Percentiles rank a stretch among this genome's conserved stretches.
Evolutionary conservation across 2,329 filamentous ascomycete species (phyloP).

Genomic region (Alternaria ventricosa): DNA sequence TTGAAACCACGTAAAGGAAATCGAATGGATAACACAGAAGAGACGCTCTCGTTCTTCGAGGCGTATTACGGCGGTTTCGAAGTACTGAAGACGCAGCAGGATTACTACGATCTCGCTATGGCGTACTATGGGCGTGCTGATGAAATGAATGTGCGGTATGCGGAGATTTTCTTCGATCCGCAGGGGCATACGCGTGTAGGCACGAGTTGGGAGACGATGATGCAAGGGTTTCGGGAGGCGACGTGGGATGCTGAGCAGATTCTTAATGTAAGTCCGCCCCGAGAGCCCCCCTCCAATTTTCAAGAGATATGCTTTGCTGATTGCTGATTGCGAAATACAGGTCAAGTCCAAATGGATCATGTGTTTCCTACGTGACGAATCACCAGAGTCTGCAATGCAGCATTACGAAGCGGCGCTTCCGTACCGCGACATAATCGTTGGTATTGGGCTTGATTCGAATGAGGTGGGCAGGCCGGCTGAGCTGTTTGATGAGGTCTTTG

Average conservation of each 20-base stretch:
- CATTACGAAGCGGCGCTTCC: conserved; percentile 44
- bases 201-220: conserved; percentile 38
- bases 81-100: conserved; percentile 42
- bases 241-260: conserved; percentile 30
- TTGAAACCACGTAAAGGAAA: conserved; percentile 5
- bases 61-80: conserved; percentile 34
- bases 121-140: conserved; percentile 45
- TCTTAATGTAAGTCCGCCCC: background rate
- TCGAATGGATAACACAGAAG: conserved; percentile 20
- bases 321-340: background rate
- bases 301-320: background rate
- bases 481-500: background rate
- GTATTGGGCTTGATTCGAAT: conserved; percentile 58
- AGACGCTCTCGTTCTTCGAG: conserved; percentile 30
- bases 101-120: conserved; percentile 53
- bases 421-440: conserved; percentile 51
- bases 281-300: background rate
- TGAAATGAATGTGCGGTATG: conserved; percentile 51
- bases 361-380: conserved; percentile 54
- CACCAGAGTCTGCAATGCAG: conserved; percentile 34
- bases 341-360: conserved; percentile 47
- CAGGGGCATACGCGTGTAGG: conserved; percentile 53
- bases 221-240: conserved; percentile 37
- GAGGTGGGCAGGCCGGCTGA: conserved; percentile 45
- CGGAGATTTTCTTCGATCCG: conserved; percentile 54